Evolutionary conservation across 1,284 basidiomycete species (phyloP).

Genomic region (Irpex sp.): DNA sequence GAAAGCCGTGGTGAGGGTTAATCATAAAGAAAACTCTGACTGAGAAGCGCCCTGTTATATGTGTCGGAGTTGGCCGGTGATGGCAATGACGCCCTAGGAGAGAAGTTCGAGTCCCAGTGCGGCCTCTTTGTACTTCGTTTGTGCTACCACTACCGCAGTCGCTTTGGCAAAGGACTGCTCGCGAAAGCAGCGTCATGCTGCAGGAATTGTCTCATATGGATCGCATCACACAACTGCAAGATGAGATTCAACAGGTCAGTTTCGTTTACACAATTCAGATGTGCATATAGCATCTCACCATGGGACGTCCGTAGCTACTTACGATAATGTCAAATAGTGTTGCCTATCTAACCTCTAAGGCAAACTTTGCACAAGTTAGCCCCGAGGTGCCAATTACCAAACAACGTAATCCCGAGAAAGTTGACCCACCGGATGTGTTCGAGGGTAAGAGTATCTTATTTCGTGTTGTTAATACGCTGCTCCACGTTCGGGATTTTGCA

Average conservation of each 20-base stretch:
- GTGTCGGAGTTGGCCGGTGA: no score
- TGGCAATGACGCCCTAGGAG: no score
- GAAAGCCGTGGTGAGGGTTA: conserved; percentile 37
- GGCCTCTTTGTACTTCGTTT: neutral
- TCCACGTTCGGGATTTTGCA: conserved; percentile 24
- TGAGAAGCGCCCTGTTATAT: no score
- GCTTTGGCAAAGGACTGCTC: conserved; percentile 1
- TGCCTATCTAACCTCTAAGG: conserved; percentile 67
- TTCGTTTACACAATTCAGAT: neutral
- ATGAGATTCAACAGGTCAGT: conserved; percentile 78
- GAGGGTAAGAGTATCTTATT: conserved; percentile 42
- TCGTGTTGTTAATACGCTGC: neutral
- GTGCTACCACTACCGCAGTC: neutral
- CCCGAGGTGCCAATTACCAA: conserved; percentile 74
- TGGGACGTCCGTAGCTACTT: conserved; percentile 49
- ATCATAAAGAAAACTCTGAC: conserved; percentile 14
- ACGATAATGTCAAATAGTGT: conserved; percentile 80
- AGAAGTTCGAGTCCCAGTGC: neutral
- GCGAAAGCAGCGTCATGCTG: conserved; percentile 63
- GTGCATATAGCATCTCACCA: neutral
- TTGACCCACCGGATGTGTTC: conserved; percentile 64
- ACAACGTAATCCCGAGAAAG: conserved; percentile 64
- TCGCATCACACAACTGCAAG: conserved; percentile 84
- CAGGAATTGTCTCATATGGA: conserved; percentile 87
- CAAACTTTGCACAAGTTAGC: conserved; percentile 73